phyloP scores from a whole-genome alignment of 2,329 filamentous ascomycete species.

The Colletotrichum shisoi region DNA sequence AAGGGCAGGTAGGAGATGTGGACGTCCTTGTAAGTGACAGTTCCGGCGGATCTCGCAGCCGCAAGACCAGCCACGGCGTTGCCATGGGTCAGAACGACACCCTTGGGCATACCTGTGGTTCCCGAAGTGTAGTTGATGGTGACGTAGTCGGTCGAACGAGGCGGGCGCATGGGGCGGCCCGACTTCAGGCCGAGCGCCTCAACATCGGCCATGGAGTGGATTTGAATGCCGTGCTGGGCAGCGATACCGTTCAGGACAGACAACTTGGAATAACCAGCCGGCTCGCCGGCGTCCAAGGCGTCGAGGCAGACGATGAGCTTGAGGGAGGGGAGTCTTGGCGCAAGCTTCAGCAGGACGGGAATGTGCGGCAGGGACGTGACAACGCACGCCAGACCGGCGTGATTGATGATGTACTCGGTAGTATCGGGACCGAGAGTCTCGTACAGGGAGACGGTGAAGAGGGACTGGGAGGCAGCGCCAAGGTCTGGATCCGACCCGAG shows the following conservation, averaged over 20 bases:
- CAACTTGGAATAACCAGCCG: constrained; percentile 77
- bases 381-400: constrained; percentile 78
- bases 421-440: constrained; percentile 92
- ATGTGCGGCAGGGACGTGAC: constrained; percentile 83
- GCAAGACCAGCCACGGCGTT: constrained; percentile 79
- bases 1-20: constrained; percentile 89
- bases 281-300: constrained; percentile 80
- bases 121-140: constrained; percentile 94
- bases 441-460: constrained; percentile 93
- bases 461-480: constrained; percentile 82
- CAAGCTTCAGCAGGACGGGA: constrained; percentile 79
- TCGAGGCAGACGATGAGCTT: constrained; percentile 92
- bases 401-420: constrained; percentile 95
- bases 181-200: constrained; percentile 79
- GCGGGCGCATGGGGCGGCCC: constrained; percentile 74
- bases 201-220: constrained; percentile 81
- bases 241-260: constrained; percentile 80
- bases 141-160: constrained; percentile 76
- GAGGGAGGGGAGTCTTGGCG: constrained; percentile 76
- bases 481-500: constrained; percentile 67
- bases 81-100: constrained; percentile 81
- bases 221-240: constrained; percentile 74
- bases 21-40: constrained; percentile 63
- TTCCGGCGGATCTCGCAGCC: constrained; percentile 64
- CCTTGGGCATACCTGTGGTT: constrained; percentile 83